These are phyloP conservation scores for Magnusiomyces ingens DNA, from an alignment of 1,139 yeast species.

Conservation along the genomic window DNA sequence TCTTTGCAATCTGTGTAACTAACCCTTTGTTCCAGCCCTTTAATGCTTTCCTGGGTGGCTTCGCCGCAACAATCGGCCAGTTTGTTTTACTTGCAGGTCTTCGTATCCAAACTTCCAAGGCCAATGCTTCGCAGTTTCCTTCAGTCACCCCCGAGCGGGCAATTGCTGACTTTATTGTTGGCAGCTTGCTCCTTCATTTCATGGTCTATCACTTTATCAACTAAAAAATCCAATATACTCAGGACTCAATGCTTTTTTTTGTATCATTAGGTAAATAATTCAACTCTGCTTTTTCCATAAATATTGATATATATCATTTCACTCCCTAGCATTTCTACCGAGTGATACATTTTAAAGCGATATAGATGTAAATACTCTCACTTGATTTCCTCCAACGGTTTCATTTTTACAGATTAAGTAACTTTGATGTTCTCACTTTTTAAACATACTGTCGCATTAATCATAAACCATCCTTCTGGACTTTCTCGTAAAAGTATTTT, in stretches of 20 bases:
- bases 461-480: too few species aligned
- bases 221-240: conserved; percentile 29
- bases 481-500: too few species aligned
- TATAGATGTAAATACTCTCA: too few species aligned
- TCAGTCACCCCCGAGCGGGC: conserved; percentile 65
- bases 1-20: conserved; percentile 6
- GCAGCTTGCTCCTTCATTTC: conserved; percentile 83
- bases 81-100: conserved; percentile 72
- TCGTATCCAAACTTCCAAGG: conserved; percentile 58
- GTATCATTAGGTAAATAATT: neutral
- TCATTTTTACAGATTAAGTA: too few species aligned
- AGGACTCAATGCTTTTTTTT: neutral
- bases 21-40: conserved; percentile 48
- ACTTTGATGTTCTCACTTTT: too few species aligned
- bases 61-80: conserved; percentile 88
- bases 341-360: too few species aligned
- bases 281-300: neutral
- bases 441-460: too few species aligned
- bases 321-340: too few species aligned
- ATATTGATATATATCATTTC: too few species aligned
- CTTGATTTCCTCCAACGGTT: too few species aligned
- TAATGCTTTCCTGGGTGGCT: conserved; percentile 93
- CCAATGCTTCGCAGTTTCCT: conserved; percentile 40
- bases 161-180: conserved; percentile 82
- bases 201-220: conserved; percentile 87